Percentiles rank a stretch among this genome's conserved stretches.
phyloP scores from a whole-genome alignment of 2,329 filamentous ascomycete species.

The Huntiella moniliformis region DNA sequence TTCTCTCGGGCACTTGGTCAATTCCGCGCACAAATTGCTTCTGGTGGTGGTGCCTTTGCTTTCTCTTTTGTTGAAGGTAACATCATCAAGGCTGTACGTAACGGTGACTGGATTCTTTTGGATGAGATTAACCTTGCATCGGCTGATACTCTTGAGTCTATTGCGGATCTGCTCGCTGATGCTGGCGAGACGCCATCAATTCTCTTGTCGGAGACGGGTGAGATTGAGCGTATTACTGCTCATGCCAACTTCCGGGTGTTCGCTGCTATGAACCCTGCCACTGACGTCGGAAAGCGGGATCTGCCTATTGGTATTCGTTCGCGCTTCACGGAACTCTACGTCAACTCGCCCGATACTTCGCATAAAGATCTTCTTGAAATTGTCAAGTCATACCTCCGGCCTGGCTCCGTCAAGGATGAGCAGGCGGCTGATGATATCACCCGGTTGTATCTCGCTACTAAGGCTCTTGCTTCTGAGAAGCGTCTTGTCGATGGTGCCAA shows the following conservation, averaged over 20 bases:
- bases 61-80: slow-evolving; percentile 95
- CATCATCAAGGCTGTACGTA: slow-evolving; percentile 84
- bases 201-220: slow-evolving; percentile 79
- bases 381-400: slow-evolving; percentile 71
- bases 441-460: slow-evolving; percentile 72
- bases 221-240: slow-evolving; percentile 73
- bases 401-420: slow-evolving; percentile 50
- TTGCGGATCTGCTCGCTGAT: slow-evolving; percentile 71
- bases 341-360: slow-evolving; percentile 74
- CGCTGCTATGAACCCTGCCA: slow-evolving; percentile 97
- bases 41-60: slow-evolving; percentile 49
- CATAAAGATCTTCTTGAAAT: slow-evolving; percentile 73
- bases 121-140: slow-evolving; percentile 96
- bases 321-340: slow-evolving; percentile 88
- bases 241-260: slow-evolving; percentile 93
- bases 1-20: slow-evolving; percentile 59
- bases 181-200: slow-evolving; percentile 58
- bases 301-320: slow-evolving; percentile 75
- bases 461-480: slow-evolving; percentile 62
- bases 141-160: slow-evolving; percentile 82
- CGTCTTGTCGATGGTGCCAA: slow-evolving; percentile 84
- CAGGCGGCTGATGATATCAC: slow-evolving; percentile 66
- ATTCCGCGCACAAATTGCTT: slow-evolving; percentile 54
- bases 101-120: slow-evolving; percentile 90
- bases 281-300: slow-evolving; percentile 90